Evolutionary conservation across 805 yeast species (phyloP), one percentile per base, ranked within the genome.

Genomic region (Debaryomyces prosopidis): DNA sequence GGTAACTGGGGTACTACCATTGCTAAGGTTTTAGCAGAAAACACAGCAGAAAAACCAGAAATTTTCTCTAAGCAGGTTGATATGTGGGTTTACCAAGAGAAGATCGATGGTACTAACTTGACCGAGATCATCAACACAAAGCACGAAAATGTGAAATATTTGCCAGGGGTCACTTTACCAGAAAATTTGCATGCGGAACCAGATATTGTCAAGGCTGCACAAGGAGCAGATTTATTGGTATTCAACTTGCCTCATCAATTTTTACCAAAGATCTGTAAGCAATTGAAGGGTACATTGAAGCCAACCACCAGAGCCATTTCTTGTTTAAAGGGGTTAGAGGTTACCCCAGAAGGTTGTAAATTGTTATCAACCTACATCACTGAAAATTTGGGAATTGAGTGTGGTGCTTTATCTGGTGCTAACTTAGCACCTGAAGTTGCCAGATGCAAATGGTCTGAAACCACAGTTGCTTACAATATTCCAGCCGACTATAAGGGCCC

Each of bases 1-100:
- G 99, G 96, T 64, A 92, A 92, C 71, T 92, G 99, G 89, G 99
- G 99, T 53, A 89, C 97, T 32, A 92, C 98, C 15, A 90, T 94
- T 44, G 97, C 98, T 51, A 92, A 94, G 67, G 89, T 92, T 37
- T 84, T 90, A 20, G 90, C 97, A 32, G 98, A 94, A 69, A 91
- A 90, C 66, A 76, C 91, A 36, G 76, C 76, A 15, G 80, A 80
- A 51, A 80, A 89, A 68, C 84, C 91, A 33, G 76, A 81, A 32
- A 70, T 88, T 59, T 94, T 94, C 67, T 77, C 81, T 48, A 72
- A 71, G 49, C 72, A 79, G 45, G 97, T 94, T 34, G 84, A 85
- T 58, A 91, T 94, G 98, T 94, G 99, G 99, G 99, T 94, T 11
- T 89, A 78, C 58, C 92, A 94, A 69, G 99, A 94, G 70, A 62